Base-by-base conservation (phyloP, 768 basidiomycete genomes). In the Royoungia palumana region DNA sequence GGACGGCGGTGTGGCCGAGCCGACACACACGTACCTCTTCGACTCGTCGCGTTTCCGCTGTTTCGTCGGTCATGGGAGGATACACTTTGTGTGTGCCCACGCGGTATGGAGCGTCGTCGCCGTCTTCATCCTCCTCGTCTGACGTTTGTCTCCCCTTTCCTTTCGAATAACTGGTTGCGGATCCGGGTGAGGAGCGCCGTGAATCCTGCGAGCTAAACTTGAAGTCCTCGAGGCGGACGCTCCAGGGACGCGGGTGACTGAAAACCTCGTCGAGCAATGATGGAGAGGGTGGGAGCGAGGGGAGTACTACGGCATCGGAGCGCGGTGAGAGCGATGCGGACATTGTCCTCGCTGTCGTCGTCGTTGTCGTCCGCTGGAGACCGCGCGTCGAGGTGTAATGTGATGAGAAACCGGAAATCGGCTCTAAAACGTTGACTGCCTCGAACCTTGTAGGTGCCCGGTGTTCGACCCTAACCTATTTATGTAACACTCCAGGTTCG, bases 21-120 rank as follows among this genome's bases (percentile, higher is more conserved):
- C n/a, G n/a, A n/a, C n/a, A 21, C 10, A 12, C 12, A 66, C 74
- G 44, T 66, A 86, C 89, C 81, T 90, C 87, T 71, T 83, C 76
- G 17, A 91, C 73, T 47, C 81, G 73, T 50, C 80, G 77, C 24
- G 86, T 80, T 55, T 90, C 89, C 36, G 76, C 76, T 27, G 76
- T 76, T 17, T 82, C 83, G 53, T 89, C 83, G 35, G 71, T 81
- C 35, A 65, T 76, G 4, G 89, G 89, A 2, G 89, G 87, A 58
- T 90, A 90, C 21, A 57, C 55, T 34, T 60, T 59, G 17, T 59
- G 63, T 19, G 47, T 22, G 37, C 45, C 20, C 22, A 49, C 47
- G 49, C 56, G 17, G 34, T 68, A 61, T 35, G 47, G 55, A 16
- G 30, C 14, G 34, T 59, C 61, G 34, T 67, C 70, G 17, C 59